Evolutionary conservation across 441 rosid species (phyloP).

Genomic region (Pelargonium hybrid): DNA sequence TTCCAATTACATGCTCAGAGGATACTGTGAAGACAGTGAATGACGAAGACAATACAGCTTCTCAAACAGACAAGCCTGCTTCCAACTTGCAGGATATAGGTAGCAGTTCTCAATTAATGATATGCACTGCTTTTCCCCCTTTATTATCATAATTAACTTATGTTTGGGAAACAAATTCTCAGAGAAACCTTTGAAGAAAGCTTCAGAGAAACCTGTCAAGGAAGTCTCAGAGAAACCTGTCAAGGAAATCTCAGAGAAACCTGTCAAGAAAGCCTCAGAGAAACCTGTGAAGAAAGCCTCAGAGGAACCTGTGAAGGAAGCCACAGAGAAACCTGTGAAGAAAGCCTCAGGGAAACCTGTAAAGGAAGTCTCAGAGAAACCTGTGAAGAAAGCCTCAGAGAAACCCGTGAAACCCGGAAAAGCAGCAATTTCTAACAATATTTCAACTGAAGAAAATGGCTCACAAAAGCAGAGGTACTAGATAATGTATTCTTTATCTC

Average conservation of each 20-base stretch:
- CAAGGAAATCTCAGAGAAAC: background rate
- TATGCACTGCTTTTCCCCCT: too few species aligned
- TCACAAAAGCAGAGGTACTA: constrained; percentile 81
- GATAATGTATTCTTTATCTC: constrained; percentile 10
- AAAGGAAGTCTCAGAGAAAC: background rate
- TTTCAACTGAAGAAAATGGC: constrained; percentile 51
- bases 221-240: background rate
- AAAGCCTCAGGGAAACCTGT: background rate
- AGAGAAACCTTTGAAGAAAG: background rate
- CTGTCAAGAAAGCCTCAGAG: background rate
- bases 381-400: constrained; percentile 21
- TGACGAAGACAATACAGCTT: constrained; percentile 20
- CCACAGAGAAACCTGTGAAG: background rate
- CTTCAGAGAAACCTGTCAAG: background rate
- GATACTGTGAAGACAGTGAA: constrained; percentile 23
- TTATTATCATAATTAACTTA: constrained; percentile 18
- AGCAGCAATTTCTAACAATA: constrained; percentile 29
- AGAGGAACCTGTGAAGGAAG: background rate
- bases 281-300: background rate
- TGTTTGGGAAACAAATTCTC: constrained; percentile 10
- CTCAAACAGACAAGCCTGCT: constrained; percentile 30
- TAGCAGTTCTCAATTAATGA: constrained; percentile 2
- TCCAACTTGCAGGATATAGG: constrained; percentile 28
- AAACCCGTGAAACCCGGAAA: constrained; percentile 39
- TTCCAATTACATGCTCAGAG: constrained; percentile 26